Evolutionary conservation across 306 rosid species (phyloP).

Genomic region (Vigna radiata): DNA sequence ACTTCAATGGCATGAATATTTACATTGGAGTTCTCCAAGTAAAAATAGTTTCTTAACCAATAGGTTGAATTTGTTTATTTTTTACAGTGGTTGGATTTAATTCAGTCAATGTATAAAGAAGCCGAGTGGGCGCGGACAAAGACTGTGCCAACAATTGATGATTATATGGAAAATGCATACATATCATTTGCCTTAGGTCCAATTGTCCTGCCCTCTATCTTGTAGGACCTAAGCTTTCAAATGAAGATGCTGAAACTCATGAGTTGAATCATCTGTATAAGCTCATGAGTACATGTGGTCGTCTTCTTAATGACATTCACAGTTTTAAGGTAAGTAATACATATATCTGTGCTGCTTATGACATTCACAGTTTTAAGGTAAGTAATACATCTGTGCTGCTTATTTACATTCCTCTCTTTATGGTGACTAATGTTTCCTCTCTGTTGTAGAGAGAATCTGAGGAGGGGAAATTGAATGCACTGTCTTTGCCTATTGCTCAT

Average conservation of each 20-base stretch:
- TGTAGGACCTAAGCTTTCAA: slow-evolving; percentile 76
- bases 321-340: too few relatives aligned
- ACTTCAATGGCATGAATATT: neutral
- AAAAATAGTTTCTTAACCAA: slow-evolving; percentile 10
- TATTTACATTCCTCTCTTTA: neutral
- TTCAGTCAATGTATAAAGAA: slow-evolving; percentile 75
- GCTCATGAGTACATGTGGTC: slow-evolving; percentile 71
- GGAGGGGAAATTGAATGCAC: slow-evolving; percentile 78
- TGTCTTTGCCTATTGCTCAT: slow-evolving; percentile 54
- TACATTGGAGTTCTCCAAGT: neutral
- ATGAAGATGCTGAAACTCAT: slow-evolving; percentile 44
- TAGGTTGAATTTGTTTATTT: slow-evolving; percentile 29
- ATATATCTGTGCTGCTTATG: too few relatives aligned
- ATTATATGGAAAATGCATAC: slow-evolving; percentile 73
- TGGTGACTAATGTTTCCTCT: slow-evolving; percentile 31
- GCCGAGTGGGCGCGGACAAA: slow-evolving; percentile 68
- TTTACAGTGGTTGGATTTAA: slow-evolving; percentile 78
- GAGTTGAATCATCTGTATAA: slow-evolving; percentile 59
- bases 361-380: too few relatives aligned
- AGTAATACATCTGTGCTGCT: neutral
- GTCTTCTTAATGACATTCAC: slow-evolving; percentile 76
- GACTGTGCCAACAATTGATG: slow-evolving; percentile 65
- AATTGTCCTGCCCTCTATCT: slow-evolving; percentile 72
- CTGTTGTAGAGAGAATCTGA: slow-evolving; percentile 73
- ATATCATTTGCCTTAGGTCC: slow-evolving; percentile 80